Base-by-base conservation (phyloP, 176 grass and related monocot species). In the Avena sativa region DNA sequence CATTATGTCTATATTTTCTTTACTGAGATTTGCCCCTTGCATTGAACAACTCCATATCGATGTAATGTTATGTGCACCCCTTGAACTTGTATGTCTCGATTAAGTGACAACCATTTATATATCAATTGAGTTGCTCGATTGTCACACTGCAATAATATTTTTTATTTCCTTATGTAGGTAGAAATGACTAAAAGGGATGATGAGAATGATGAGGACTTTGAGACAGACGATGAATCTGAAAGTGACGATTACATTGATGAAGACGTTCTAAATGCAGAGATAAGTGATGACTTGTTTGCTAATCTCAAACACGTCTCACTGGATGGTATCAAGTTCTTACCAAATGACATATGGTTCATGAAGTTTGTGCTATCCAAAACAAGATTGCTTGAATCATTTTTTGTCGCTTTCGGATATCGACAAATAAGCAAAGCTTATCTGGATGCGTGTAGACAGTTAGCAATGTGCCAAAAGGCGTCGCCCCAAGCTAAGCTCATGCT, bases 1-100 rank as follows among this genome's bases (percentile, higher is more conserved):
- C 32, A 82, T 70, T 21, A 70, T 69, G 49, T 71, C 49, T 13
- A 82, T 71, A 21, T 56, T 82, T 56, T 70, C 80, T 23, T 36
- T 70, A 13, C 19, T 56, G 49, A 34, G 19, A 5, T 56, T 51
- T 71, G 80, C 28, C 69, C 49, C 64, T 55, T 19, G 14, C 49
- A 71, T 71, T 71, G 49, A 56, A 71, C 10, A 40, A 70, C 49
- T 82, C 13, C 0, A 23, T 10, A 69, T 82, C 34, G 6, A 53
- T 47, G 79, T 68, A 81, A 81, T 51, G 20, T 51, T 23, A n/a
- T 28, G 23, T 55, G 47, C 80, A 82, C 13, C 28, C 23, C 17
- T 82, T 69, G 26, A 67, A 65, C 8, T 19, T 61, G 10, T 23
- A 48, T 80, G 61, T 19, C 40, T 43, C 26, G 36, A 12, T 82